These are phyloP conservation scores for Fomitopsis palustris DNA, from an alignment of 1,284 basidiomycete species.

Conservation along the genomic window DNA sequence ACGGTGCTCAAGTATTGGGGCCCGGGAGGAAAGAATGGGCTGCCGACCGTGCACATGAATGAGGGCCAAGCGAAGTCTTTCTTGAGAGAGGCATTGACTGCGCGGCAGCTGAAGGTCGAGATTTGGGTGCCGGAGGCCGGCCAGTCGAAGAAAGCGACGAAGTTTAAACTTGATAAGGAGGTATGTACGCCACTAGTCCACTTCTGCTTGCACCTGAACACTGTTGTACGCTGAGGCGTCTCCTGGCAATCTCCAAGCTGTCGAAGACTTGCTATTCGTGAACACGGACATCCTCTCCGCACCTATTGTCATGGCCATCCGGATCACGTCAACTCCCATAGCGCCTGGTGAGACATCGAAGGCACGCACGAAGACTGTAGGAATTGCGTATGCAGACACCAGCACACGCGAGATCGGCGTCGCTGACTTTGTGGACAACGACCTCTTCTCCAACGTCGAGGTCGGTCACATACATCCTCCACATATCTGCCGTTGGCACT, in stretches of 20 bases:
- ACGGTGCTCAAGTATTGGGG: slow-evolving; percentile 85
- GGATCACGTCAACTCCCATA: slow-evolving; percentile 58
- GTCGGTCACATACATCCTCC: slow-evolving; percentile 37
- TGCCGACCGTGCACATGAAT: slow-evolving; percentile 81
- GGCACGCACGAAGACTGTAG: slow-evolving; percentile 59
- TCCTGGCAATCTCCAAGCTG: slow-evolving; percentile 90
- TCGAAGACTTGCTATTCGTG: slow-evolving; percentile 92
- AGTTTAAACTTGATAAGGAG: slow-evolving; percentile 79
- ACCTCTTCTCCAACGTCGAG: slow-evolving; percentile 94
- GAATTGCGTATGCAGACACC: slow-evolving; percentile 77
- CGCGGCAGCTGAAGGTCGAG: slow-evolving; percentile 91
- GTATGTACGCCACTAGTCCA: slow-evolving; percentile 25
- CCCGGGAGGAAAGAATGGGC: slow-evolving; percentile 49
- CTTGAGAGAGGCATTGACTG: slow-evolving; percentile 87
- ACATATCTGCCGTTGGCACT: neutral
- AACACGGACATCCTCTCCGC: slow-evolving; percentile 81
- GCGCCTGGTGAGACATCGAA: slow-evolving; percentile 36
- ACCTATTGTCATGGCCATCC: slow-evolving; percentile 91
- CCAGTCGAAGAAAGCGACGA: slow-evolving; percentile 69
- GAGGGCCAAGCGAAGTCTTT: slow-evolving; percentile 82
- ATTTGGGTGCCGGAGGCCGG: slow-evolving; percentile 81
- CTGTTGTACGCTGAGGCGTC: slow-evolving; percentile 59
- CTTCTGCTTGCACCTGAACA: too few relatives aligned
- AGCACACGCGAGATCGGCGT: slow-evolving; percentile 72
- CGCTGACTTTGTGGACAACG: slow-evolving; percentile 92